phyloP scores from a whole-genome alignment of 148 eudicot species.

The Arctostaphylos glauca region DNA sequence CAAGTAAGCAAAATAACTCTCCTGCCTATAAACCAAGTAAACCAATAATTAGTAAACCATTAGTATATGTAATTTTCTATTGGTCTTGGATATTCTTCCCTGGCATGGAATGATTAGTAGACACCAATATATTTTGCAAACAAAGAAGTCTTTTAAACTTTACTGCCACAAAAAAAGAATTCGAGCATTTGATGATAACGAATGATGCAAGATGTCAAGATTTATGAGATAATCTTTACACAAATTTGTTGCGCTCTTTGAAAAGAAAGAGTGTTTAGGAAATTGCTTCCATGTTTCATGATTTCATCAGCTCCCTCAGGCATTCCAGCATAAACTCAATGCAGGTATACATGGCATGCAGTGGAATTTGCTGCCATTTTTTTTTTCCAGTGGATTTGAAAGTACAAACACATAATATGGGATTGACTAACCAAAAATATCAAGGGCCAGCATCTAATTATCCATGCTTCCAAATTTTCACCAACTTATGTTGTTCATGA shows the following conservation, averaged over 20 bases:
- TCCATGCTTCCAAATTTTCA: too few relatives aligned
- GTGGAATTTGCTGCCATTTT: neutral
- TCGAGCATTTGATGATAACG: neutral
- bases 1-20: conserved; percentile 96
- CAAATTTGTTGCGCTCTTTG: neutral
- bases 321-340: neutral
- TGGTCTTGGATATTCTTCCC: too few relatives aligned
- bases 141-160: neutral
- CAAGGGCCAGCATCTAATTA: too few relatives aligned
- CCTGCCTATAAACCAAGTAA: conserved; percentile 62
- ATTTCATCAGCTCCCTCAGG: neutral
- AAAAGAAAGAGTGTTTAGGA: neutral
- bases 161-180: neutral
- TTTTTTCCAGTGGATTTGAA: neutral
- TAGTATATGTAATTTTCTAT: too few relatives aligned
- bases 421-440: too few relatives aligned
- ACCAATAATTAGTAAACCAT: conserved; percentile 9
- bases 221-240: neutral
- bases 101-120: too few relatives aligned
- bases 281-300: neutral
- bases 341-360: neutral
- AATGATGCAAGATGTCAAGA: neutral
- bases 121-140: neutral
- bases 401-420: too few relatives aligned
- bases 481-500: too few relatives aligned